Conservation (phyloP, 192 early-diverging fungal species). For the Rhizophagus sp. region DNA sequence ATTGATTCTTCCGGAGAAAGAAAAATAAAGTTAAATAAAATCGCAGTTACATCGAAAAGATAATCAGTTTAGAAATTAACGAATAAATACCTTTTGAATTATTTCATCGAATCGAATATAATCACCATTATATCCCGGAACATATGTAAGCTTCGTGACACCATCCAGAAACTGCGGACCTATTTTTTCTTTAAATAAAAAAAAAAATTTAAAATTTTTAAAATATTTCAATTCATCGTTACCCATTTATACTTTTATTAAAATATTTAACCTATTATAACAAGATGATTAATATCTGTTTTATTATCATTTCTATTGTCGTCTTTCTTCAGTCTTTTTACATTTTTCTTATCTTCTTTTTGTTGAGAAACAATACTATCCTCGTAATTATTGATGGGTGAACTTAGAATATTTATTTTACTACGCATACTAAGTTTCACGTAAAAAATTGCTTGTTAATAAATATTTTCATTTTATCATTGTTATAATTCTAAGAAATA, state of each 20-base stretch:
- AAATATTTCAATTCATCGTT: background rate
- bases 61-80: background rate
- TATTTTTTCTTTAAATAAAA: background rate
- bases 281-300: background rate
- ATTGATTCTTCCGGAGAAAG: constrained; percentile 11
- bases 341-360: background rate
- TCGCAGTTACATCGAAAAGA: background rate
- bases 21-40: background rate
- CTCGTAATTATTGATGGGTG: background rate
- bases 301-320: background rate
- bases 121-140: constrained; percentile 3
- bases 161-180: constrained; percentile 6
- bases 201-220: no score
- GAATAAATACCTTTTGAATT: constrained; percentile 33
- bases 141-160: background rate
- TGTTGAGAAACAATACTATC: background rate
- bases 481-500: no score
- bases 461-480: no score
- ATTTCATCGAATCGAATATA: constrained; percentile 37
- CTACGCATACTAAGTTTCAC: background rate
- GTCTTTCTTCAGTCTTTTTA: background rate
- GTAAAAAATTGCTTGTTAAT: no score
- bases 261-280: background rate
- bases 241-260: background rate
- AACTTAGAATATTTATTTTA: background rate